A percentile compares a stretch with the other conserved stretches of the same genome.
Conservation (phyloP, 495 filamentous ascomycete species). For the Staphylotrichum tortipilum region DNA sequence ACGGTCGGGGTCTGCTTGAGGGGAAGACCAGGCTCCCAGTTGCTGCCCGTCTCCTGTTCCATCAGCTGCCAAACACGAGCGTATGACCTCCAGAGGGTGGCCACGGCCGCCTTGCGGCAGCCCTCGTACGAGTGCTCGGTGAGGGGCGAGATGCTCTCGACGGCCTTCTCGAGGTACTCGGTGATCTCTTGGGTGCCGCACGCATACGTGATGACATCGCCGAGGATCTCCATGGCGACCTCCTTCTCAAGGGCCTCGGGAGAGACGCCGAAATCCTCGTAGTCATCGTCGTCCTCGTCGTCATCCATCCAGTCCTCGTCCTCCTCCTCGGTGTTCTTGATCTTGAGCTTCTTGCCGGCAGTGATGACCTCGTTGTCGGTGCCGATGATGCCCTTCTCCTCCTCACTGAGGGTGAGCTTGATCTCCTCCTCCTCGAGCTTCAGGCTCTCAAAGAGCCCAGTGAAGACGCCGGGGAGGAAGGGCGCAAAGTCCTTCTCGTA, state of each 20-base stretch:
- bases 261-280: constrained; percentile 74
- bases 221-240: constrained; percentile 89
- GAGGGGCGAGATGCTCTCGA: constrained; percentile 70
- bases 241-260: constrained; percentile 93
- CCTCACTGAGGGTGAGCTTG: constrained; percentile 68
- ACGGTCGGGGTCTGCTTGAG: constrained; percentile 65
- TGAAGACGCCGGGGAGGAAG: constrained; percentile 77
- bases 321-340: constrained; percentile 51
- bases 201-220: constrained; percentile 82
- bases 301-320: constrained; percentile 52
- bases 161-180: constrained; percentile 76
- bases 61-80: constrained; percentile 80
- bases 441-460: constrained; percentile 74
- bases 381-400: constrained; percentile 62
- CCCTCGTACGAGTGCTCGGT: constrained; percentile 88
- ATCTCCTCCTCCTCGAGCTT: constrained; percentile 84
- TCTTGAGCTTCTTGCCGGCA: constrained; percentile 75
- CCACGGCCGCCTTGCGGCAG: constrained; percentile 79
- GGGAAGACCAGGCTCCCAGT: constrained; percentile 85
- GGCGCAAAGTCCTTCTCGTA: constrained; percentile 84
- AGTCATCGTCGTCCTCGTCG: constrained; percentile 70
- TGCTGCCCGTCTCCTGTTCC: constrained; percentile 66
- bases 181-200: constrained; percentile 62
- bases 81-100: constrained; percentile 91
- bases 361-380: constrained; percentile 61